These are phyloP conservation scores for Fagopyrum homotropicum DNA, from an alignment of 148 eudicot genomes.

Conservation along the genomic window DNA sequence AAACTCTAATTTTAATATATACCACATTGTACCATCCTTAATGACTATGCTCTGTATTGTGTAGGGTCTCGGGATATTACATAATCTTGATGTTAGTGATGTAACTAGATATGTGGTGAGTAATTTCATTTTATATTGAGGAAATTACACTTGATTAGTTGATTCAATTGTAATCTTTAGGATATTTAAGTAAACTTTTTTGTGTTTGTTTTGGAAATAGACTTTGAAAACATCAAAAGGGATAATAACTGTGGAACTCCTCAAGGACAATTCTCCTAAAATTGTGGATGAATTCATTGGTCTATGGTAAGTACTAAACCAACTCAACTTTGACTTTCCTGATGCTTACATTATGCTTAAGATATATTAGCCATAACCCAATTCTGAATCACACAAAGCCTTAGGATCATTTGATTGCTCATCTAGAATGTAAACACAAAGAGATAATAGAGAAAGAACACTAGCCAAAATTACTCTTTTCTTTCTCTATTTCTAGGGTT, in stretches of 20 bases:
- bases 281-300: constrained; percentile 71
- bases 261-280: constrained; percentile 77
- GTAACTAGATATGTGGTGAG: constrained; percentile 61
- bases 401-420: no score
- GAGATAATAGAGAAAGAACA: no score
- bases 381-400: no score
- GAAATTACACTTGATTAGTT: no score
- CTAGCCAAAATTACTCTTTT: no score
- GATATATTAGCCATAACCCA: no score
- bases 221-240: constrained; percentile 78
- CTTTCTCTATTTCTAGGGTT: no score
- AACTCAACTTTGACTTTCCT: background rate
- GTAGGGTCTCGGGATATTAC: constrained; percentile 48
- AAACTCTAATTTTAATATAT: no score
- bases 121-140: background rate
- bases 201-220: constrained; percentile 22
- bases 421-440: no score
- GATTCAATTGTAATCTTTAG: background rate
- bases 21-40: no score
- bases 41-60: constrained; percentile 7
- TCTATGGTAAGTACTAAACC: constrained; percentile 50
- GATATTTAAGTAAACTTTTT: background rate
- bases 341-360: no score
- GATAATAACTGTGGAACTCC: constrained; percentile 63
- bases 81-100: constrained; percentile 29